Evolutionary conservation across 108 stramenopile species (phyloP).

Genomic region (Stephanodiscus minutulus): DNA sequence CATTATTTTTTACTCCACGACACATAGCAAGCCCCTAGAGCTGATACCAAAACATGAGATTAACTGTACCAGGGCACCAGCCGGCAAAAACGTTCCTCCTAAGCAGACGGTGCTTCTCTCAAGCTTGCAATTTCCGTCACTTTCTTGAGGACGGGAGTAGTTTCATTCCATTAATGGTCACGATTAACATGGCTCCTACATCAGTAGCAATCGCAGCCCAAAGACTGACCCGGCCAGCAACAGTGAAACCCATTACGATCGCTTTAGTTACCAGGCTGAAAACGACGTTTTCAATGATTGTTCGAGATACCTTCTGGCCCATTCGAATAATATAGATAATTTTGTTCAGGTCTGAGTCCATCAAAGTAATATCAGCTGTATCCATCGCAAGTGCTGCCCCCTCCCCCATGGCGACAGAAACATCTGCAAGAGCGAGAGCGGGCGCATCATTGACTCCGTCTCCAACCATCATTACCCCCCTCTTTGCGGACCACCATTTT

Average conservation of each 20-base stretch:
- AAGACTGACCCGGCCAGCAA: conserved; percentile 59
- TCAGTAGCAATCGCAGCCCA: conserved; percentile 76
- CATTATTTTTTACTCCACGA: too few species aligned
- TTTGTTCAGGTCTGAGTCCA: conserved; percentile 81
- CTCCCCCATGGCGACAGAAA: conserved; percentile 95
- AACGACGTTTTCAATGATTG: conserved; percentile 70
- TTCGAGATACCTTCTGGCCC: conserved; percentile 65
- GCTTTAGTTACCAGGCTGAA: conserved; percentile 66
- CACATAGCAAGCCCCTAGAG: too few species aligned
- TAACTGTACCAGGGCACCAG: too few species aligned
- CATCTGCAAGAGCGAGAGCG: conserved; percentile 90
- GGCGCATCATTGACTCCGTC: conserved; percentile 98
- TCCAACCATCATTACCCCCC: conserved; percentile 84
- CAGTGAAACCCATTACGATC: conserved; percentile 67
- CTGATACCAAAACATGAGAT: too few species aligned
- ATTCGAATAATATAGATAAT: conserved; percentile 57
- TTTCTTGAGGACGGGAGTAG: conserved; percentile 56
- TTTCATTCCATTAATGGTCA: conserved; percentile 82
- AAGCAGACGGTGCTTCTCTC: not conserved
- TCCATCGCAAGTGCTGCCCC: conserved; percentile 97
- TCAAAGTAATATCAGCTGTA: conserved; percentile 73
- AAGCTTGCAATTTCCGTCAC: not conserved
- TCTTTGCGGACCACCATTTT: conserved; percentile 15
- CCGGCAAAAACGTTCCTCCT: not conserved
- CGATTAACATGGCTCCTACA: conserved; percentile 82